These are phyloP conservation scores for Eimeria brunetti DNA, from an alignment of 169 alveolate species.

Conservation along the genomic window DNA sequence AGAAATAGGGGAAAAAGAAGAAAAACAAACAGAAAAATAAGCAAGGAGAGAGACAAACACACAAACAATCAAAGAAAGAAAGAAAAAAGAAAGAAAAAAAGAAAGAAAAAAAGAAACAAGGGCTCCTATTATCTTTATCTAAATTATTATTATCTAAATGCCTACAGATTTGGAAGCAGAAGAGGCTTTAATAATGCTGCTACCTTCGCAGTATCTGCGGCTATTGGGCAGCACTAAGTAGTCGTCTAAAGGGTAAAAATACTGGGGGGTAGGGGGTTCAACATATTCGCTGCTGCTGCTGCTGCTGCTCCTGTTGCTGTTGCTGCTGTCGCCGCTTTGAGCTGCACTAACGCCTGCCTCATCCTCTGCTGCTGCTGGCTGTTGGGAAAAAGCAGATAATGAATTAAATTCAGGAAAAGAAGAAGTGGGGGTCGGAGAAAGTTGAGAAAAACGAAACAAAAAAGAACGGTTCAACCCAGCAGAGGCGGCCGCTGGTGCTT, in stretches of 20 bases:
- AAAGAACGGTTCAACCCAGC: neutral
- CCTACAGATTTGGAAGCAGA: neutral
- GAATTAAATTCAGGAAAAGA: too few species aligned
- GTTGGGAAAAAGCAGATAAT: too few species aligned
- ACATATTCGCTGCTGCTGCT: neutral
- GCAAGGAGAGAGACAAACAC: too few species aligned
- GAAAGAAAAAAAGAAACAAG: too few species aligned
- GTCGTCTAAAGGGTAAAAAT: neutral
- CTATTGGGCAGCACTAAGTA: neutral
- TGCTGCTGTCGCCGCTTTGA: neutral
- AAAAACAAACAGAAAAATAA: too few species aligned
- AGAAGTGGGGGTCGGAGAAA: neutral
- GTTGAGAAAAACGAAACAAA: neutral
- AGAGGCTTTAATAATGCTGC: neutral
- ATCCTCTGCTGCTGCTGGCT: neutral
- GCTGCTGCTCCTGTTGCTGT: neutral
- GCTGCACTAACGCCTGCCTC: too few species aligned
- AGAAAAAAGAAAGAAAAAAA: too few species aligned
- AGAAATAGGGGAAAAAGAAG: too few species aligned
- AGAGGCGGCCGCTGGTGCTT: neutral
- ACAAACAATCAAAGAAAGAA: too few species aligned
- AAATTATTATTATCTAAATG: neutral
- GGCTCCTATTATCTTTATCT: too few species aligned
- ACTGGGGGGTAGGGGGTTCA: neutral
- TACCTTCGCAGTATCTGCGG: conserved; percentile 16